Conservation (phyloP, 495 filamentous ascomycete genomes). For the Achaetomiella virescens region DNA sequence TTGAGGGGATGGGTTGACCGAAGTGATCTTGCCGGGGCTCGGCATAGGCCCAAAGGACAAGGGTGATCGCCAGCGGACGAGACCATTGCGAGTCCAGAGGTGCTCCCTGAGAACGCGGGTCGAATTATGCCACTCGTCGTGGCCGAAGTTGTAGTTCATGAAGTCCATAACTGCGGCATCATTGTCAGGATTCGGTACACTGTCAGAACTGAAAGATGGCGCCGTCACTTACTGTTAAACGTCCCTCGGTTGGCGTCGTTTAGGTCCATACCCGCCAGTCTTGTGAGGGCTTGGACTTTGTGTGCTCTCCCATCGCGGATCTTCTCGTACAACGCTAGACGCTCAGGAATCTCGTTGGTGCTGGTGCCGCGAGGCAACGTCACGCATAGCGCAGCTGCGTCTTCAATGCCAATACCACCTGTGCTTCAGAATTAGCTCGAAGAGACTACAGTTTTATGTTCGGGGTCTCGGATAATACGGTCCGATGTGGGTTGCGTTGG, state of each 20-base stretch:
- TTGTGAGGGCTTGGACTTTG: slow-evolving; percentile 1
- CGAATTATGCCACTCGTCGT: slow-evolving; percentile 54
- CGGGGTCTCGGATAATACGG: too few species aligned
- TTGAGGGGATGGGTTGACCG: slow-evolving; percentile 16
- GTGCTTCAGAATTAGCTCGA: too few species aligned
- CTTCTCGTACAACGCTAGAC: slow-evolving; percentile 48
- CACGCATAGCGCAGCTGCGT: slow-evolving; percentile 47
- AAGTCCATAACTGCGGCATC: slow-evolving; percentile 38
- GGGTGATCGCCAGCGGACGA: slow-evolving; percentile 46
- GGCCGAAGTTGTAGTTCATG: slow-evolving; percentile 51
- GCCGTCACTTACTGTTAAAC: not conserved
- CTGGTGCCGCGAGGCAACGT: slow-evolving; percentile 41
- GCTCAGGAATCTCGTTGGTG: slow-evolving; percentile 36
- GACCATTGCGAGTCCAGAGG: slow-evolving; percentile 33
- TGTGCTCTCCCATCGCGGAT: slow-evolving; percentile 26
- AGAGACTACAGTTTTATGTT: too few species aligned
- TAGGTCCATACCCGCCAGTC: not conserved
- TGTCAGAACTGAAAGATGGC: not conserved
- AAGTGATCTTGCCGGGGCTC: slow-evolving; percentile 40
- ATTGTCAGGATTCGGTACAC: not conserved
- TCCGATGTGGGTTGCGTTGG: too few species aligned
- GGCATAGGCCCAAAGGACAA: slow-evolving; percentile 54
- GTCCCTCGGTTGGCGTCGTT: slow-evolving; percentile 1
- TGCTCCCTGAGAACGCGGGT: slow-evolving; percentile 44
- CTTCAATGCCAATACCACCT: slow-evolving; percentile 51